Evolutionary conservation across 164 flowering plant genomes (phyloP).

Genomic region (Tetracentron sinense): DNA sequence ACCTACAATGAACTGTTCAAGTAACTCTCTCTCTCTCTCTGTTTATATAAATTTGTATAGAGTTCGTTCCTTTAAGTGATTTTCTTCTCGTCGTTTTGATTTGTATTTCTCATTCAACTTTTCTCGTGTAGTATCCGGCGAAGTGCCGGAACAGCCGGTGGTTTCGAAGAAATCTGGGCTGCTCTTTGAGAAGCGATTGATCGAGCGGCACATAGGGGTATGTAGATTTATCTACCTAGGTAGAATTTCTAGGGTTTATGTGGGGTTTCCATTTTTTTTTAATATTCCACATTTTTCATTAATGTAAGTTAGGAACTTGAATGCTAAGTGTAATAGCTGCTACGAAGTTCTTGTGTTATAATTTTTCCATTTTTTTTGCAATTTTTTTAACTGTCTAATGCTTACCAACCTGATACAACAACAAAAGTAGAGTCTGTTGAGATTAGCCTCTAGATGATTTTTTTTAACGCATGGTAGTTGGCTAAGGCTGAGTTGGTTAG

Average conservation of each 20-base stretch:
- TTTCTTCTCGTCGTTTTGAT: slow-evolving; percentile 5
- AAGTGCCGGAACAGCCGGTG: slow-evolving; percentile 94
- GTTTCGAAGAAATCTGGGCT: slow-evolving; percentile 80
- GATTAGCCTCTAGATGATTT: no score
- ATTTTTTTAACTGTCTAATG: no score
- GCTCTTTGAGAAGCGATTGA: slow-evolving; percentile 81
- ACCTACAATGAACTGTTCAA: slow-evolving; percentile 56
- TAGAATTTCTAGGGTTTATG: background rate
- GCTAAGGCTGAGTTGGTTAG: no score
- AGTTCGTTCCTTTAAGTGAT: background rate
- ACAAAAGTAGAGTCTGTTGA: no score
- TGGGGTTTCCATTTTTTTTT: no score
- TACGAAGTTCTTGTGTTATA: background rate
- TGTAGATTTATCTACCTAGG: background rate
- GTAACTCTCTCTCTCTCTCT: slow-evolving; percentile 29
- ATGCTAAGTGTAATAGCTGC: background rate
- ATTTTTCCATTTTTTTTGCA: no score
- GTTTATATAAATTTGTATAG: background rate
- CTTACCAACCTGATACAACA: no score
- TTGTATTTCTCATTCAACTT: slow-evolving; percentile 9
- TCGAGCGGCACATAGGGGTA: slow-evolving; percentile 80
- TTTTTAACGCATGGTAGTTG: no score
- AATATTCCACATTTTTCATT: background rate
- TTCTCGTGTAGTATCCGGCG: slow-evolving; percentile 74
- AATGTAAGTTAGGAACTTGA: background rate